A percentile compares a stretch with the other conserved stretches of the same genome.
These are phyloP conservation scores for Pyrus hybrid DNA, from an alignment of 331 rosid genomes.

Conservation along the genomic window DNA sequence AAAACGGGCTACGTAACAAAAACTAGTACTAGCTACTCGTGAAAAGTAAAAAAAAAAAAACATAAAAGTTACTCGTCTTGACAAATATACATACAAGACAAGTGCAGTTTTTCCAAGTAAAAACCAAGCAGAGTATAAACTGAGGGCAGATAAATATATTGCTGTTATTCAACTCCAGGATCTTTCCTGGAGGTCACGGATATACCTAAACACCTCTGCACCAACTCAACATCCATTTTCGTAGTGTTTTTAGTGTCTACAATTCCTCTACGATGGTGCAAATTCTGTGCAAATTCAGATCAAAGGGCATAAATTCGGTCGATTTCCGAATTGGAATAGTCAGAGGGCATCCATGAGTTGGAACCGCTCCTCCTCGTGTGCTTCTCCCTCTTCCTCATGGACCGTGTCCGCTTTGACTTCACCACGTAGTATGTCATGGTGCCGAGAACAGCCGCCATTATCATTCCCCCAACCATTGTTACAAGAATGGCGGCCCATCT, in stretches of 20 bases:
- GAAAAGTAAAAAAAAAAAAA: too few species aligned
- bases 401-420: slow-evolving; percentile 64
- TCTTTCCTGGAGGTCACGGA: background rate
- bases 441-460: slow-evolving; percentile 90
- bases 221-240: slow-evolving; percentile 9
- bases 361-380: slow-evolving; percentile 63
- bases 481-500: slow-evolving; percentile 78
- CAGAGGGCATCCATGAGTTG: slow-evolving; percentile 88
- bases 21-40: too few species aligned
- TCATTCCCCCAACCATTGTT: slow-evolving; percentile 85
- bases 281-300: slow-evolving; percentile 23
- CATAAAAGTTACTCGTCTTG: background rate
- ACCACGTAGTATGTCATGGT: slow-evolving; percentile 94
- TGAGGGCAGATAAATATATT: background rate
- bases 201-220: background rate
- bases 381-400: slow-evolving; percentile 54
- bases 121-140: background rate
- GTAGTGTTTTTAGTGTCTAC: slow-evolving; percentile 1
- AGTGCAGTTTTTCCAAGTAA: background rate
- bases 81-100: background rate
- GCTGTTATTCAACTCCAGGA: slow-evolving; percentile 27
- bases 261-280: background rate
- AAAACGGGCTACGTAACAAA: too few species aligned
- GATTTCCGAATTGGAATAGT: slow-evolving; percentile 77
- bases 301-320: slow-evolving; percentile 83